Evolutionary conservation across 2,329 filamentous ascomycete genomes (phyloP), one percentile per base, ranked within the genome.

Genomic region (Acrocalymma vagum): DNA sequence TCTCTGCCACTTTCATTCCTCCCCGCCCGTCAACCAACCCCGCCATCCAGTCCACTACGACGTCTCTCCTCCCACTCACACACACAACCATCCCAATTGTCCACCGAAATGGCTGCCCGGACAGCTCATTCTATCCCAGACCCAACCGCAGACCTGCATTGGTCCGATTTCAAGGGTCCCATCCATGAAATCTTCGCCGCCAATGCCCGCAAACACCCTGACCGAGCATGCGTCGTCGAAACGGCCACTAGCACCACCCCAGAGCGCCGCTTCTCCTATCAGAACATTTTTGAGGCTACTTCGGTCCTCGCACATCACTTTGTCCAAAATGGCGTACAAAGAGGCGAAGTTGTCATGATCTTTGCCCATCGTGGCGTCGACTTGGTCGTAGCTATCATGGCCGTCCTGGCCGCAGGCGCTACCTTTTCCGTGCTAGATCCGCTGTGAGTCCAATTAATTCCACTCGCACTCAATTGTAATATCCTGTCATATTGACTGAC

Each of bases 331-430:
- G 91, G 92, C 42, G 78, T 90, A 50, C 78, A 84, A 44, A 78
- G 84, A 54, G 91, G 90, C 7, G 91, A 97, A 63, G 91, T 96
- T 3, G 90, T 96, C 59, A 95, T 96, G 89, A 88, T 94, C 50
- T 96, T 85, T 64, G 90, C 90, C 40, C 82, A 96, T 71, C 84
- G 92, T 42, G 84, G 84, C 41, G 91, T 96, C 22, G 89, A 89
- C 57, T 72, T 89, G 26, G 86, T 88, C 0, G 83, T 88, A 6
- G 84, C 87, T 23, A 85, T 91, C 38, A 95, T 96, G 89, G 92
- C 91, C 45, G 74, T 75, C 4, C 63, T 81, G 33, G 79, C 78
- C 45, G 79, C 81, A 24, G 82, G 82, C 41, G 82, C 79, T 7
- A 81, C 79, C 23, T 79, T 83, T 65, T 81, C 78, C 38, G 79